A percentile compares a stretch with the other conserved stretches of the same genome.
These are phyloP conservation scores for Tuber magnatum DNA, from an alignment of 495 filamentous ascomycete species.

Conservation along the genomic window DNA sequence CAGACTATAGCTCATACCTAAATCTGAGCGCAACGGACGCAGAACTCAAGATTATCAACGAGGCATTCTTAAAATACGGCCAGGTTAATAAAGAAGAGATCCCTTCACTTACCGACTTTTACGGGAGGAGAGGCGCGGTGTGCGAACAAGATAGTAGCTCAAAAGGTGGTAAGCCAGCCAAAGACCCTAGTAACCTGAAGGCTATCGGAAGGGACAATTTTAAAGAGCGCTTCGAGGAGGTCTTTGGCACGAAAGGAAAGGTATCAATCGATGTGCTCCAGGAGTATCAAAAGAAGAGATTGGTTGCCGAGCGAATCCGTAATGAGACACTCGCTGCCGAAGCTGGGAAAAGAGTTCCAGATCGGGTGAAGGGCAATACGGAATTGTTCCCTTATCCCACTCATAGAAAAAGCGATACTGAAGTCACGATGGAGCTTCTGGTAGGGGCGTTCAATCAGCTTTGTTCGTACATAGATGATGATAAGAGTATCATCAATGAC, in stretches of 20 bases:
- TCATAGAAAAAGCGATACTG: neutral
- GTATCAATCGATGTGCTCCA: neutral
- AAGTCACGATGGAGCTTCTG: neutral
- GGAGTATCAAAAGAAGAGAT: neutral
- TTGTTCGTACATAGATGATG: neutral
- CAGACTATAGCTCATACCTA: neutral
- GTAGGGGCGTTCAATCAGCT: neutral
- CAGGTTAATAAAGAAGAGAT: neutral
- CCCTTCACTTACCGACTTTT: neutral
- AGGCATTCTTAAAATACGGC: neutral
- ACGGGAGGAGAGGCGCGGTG: neutral
- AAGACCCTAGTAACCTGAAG: neutral
- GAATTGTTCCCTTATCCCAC: neutral
- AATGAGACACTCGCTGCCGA: neutral
- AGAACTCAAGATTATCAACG: neutral
- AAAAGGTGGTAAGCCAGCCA: neutral
- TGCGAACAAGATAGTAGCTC: neutral
- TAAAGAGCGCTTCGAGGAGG: neutral
- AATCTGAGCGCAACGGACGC: neutral
- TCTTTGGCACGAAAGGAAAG: neutral
- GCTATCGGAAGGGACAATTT: neutral
- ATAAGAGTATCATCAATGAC: neutral
- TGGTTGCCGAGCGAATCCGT: neutral
- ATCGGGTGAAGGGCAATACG: neutral
- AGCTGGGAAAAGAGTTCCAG: neutral